phyloP scores from a whole-genome alignment of 768 basidiomycete genomes.

The Xerocomellus intermedius region DNA sequence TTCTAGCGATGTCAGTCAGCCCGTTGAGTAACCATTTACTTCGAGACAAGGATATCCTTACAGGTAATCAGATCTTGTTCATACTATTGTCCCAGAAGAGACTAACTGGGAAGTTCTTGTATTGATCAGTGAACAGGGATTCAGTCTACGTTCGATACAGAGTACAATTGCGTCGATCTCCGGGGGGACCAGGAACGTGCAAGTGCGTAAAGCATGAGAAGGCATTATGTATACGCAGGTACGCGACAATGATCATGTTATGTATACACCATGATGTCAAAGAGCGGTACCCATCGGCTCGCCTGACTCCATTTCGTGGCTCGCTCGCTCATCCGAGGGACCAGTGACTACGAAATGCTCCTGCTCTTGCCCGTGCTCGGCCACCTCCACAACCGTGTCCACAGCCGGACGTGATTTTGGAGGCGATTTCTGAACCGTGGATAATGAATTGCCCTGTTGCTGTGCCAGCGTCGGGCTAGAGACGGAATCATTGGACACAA shows the following conservation, averaged over 20 bases:
- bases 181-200: neutral
- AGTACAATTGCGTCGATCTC: neutral
- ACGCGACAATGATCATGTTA: neutral
- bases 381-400: slow-evolving; percentile 26
- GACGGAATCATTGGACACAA: slow-evolving; percentile 23
- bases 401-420: slow-evolving; percentile 17
- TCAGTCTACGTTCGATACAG: neutral
- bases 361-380: slow-evolving; percentile 21
- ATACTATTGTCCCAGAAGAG: neutral
- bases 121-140: neutral
- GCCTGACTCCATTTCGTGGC: slow-evolving; percentile 14
- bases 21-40: neutral
- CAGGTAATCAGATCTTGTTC: neutral
- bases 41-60: neutral
- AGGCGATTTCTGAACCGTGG: slow-evolving; percentile 11
- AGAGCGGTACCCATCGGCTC: slow-evolving; percentile 31
- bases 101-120: neutral
- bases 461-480: slow-evolving; percentile 10
- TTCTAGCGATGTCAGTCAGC: neutral
- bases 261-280: slow-evolving; percentile 13
- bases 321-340: slow-evolving; percentile 3
- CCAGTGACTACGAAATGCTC: slow-evolving; percentile 7
- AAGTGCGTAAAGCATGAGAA: neutral
- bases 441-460: neutral
- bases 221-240: neutral